Evolutionary conservation across 2,329 filamentous ascomycete species (phyloP).

Genomic region (Curvularia verruculosa): DNA sequence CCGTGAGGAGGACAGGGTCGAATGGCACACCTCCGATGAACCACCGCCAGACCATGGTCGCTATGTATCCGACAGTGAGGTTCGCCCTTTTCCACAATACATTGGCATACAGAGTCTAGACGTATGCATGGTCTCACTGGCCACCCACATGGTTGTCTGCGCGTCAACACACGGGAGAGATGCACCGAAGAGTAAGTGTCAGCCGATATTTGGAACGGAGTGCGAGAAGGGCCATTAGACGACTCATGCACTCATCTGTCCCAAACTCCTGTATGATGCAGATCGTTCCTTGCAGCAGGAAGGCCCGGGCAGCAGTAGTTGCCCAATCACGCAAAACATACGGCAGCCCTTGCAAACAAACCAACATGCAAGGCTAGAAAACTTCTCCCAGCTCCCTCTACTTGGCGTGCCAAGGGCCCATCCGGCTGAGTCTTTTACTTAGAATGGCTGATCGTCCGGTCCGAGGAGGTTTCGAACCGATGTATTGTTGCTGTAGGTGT

Average conservation of each 20-base stretch:
- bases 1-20: not conserved
- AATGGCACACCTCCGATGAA: not conserved
- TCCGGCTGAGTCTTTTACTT: not conserved
- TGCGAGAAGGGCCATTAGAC: not conserved
- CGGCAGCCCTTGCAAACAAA: not conserved
- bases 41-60: not conserved
- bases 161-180: not conserved
- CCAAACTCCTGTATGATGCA: slow-evolving; percentile 1
- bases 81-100: not conserved
- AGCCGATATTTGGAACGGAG: not conserved
- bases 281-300: not conserved
- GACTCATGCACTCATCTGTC: slow-evolving; percentile 2
- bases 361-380: not conserved
- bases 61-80: not conserved
- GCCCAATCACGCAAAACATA: not conserved
- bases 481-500: not conserved
- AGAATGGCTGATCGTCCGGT: not conserved
- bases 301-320: not conserved
- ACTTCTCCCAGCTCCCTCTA: not conserved
- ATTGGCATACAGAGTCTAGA: not conserved
- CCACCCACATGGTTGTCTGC: not conserved
- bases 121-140: not conserved
- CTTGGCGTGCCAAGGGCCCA: not conserved
- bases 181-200: not conserved
- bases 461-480: not conserved